These are phyloP conservation scores for Cordyceps cicadae DNA, from an alignment of 2,329 filamentous ascomycete genomes.

Conservation along the genomic window DNA sequence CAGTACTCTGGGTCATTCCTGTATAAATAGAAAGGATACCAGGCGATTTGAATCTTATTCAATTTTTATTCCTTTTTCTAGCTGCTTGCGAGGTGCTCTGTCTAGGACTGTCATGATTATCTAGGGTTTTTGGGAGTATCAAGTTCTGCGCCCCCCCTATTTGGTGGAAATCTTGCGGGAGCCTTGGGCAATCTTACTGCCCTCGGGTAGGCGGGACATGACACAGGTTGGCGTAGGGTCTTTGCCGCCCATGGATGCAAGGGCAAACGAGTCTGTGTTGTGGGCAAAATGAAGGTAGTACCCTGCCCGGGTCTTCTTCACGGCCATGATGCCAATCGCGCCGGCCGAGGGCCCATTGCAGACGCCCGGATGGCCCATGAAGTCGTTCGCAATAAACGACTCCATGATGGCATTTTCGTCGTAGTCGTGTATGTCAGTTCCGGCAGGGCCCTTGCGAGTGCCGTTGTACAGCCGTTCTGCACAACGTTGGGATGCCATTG, in stretches of 20 bases:
- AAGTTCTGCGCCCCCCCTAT: constrained; percentile 14
- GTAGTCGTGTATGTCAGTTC: constrained; percentile 55
- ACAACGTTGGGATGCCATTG: constrained; percentile 79
- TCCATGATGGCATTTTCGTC: constrained; percentile 71
- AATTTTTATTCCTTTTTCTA: constrained; percentile 5
- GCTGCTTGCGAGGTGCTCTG: background rate
- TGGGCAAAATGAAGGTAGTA: constrained; percentile 88
- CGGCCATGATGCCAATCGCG: constrained; percentile 81
- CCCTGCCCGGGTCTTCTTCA: constrained; percentile 73
- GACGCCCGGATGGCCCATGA: constrained; percentile 87
- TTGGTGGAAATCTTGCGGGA: constrained; percentile 39
- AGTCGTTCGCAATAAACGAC: constrained; percentile 77
- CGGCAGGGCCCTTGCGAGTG: constrained; percentile 51
- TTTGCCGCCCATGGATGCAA: constrained; percentile 79
- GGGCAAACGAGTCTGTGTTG: constrained; percentile 82
- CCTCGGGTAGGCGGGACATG: constrained; percentile 67
- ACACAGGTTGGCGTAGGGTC: constrained; percentile 70
- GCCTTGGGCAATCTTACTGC: constrained; percentile 46
- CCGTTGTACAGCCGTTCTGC: constrained; percentile 75
- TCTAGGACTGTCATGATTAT: background rate
- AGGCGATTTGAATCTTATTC: constrained; percentile 9
- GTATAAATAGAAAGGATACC: constrained; percentile 10
- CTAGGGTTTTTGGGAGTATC: background rate
- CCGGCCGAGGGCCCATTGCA: constrained; percentile 69
- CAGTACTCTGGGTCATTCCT: constrained; percentile 1